These are phyloP conservation scores for Westerdykella sp. DNA, from an alignment of 2,329 filamentous ascomycete genomes.

Conservation along the genomic window DNA sequence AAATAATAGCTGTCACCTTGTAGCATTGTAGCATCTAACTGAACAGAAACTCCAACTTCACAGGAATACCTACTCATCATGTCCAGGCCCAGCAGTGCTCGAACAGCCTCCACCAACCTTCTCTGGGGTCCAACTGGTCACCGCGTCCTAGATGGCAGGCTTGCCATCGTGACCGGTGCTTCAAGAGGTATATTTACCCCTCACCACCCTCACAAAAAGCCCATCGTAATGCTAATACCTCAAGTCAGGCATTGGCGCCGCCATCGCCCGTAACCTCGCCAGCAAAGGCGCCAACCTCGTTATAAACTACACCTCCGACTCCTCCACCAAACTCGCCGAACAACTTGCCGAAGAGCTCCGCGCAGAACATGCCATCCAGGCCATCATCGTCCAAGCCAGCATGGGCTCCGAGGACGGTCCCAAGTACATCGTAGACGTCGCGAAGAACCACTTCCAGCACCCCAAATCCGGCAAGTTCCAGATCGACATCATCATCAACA, in stretches of 20 bases:
- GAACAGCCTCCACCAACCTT: slow-evolving; percentile 39
- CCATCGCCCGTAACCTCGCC: slow-evolving; percentile 63
- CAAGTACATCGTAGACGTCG: slow-evolving; percentile 52
- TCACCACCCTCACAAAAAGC: background rate
- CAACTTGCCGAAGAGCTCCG: slow-evolving; percentile 53
- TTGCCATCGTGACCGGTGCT: slow-evolving; percentile 72
- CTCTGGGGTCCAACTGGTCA: slow-evolving; percentile 16
- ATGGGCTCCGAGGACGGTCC: slow-evolving; percentile 58
- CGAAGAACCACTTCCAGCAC: slow-evolving; percentile 53
- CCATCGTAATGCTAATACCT: background rate
- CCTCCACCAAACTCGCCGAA: slow-evolving; percentile 48
- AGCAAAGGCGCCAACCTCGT: slow-evolving; percentile 63
- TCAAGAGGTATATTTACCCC: slow-evolving; percentile 56
- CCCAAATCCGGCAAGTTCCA: slow-evolving; percentile 53
- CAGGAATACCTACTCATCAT: slow-evolving; percentile 19
- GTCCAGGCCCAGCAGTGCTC: slow-evolving; percentile 33
- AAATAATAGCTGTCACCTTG: too few relatives aligned
- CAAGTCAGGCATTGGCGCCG: slow-evolving; percentile 64
- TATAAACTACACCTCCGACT: slow-evolving; percentile 65
- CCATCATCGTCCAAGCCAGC: slow-evolving; percentile 63
- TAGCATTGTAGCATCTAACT: background rate
- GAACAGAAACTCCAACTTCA: background rate
- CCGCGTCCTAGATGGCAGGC: slow-evolving; percentile 58
- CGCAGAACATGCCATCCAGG: slow-evolving; percentile 53
- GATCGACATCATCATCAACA: slow-evolving; percentile 83